These are phyloP conservation scores for Colletotrichum shisoi DNA, from an alignment of 2,329 filamentous ascomycete species.

Conservation along the genomic window DNA sequence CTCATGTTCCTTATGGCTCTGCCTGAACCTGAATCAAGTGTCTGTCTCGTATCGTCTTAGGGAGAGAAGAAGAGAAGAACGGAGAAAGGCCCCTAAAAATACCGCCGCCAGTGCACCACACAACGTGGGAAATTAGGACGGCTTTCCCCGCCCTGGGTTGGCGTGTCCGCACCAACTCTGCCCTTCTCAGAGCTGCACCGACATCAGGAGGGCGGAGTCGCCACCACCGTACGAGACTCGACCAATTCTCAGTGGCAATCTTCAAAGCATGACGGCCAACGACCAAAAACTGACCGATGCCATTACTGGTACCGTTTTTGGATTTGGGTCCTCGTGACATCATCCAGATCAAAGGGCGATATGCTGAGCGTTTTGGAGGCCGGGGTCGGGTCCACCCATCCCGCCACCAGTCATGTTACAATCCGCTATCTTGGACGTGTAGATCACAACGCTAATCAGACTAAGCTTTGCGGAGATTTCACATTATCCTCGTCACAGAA, in stretches of 20 bases:
- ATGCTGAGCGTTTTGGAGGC: not conserved
- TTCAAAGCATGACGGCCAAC: not conserved
- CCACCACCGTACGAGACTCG: not conserved
- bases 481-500: not conserved
- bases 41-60: not conserved
- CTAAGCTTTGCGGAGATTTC: conserved; percentile 17
- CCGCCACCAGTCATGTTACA: conserved; percentile 4
- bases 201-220: not conserved
- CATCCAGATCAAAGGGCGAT: not conserved
- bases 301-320: not conserved
- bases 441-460: conserved; percentile 20
- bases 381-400: too few species aligned
- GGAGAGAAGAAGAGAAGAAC: too few species aligned
- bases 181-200: not conserved
- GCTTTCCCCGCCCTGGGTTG: not conserved
- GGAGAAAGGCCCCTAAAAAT: not conserved
- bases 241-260: too few species aligned
- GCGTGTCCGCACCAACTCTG: not conserved
- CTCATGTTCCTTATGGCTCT: not conserved
- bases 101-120: not conserved
- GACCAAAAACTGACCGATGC: not conserved
- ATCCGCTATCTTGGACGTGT: conserved; percentile 9
- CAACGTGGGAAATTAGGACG: conserved; percentile 4
- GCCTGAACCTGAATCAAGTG: not conserved
- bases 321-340: not conserved